Percentiles rank a stretch among this genome's conserved stretches.
phyloP scores from a whole-genome alignment of 805 yeast genomes.

The Metschnikowia matae region DNA sequence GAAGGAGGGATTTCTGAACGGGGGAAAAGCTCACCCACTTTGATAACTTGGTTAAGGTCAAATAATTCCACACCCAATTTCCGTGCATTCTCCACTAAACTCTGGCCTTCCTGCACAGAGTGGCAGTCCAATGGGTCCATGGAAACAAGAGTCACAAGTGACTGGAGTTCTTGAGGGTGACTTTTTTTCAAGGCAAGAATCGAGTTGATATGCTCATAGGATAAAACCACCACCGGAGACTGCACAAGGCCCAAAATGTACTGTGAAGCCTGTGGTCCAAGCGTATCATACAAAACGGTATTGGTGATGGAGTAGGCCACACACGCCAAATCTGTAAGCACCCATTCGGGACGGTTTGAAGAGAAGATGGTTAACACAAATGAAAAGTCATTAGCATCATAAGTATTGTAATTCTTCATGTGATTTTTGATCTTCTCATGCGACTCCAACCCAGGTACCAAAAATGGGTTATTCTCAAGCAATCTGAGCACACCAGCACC shows the following conservation, averaged over 20 bases:
- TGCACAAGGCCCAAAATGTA: slow-evolving; percentile 60
- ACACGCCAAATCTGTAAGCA: slow-evolving; percentile 64
- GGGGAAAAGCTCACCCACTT: slow-evolving; percentile 22
- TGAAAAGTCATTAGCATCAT: slow-evolving; percentile 16
- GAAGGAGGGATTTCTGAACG: slow-evolving; percentile 15
- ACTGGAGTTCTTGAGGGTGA: slow-evolving; percentile 13
- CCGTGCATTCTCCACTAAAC: slow-evolving; percentile 31
- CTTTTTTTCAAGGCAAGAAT: slow-evolving; percentile 11
- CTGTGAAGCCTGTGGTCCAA: slow-evolving; percentile 54
- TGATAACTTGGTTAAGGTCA: slow-evolving; percentile 21
- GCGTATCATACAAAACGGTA: slow-evolving; percentile 26
- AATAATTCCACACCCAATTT: slow-evolving; percentile 17
- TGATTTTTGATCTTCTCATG: slow-evolving; percentile 24
- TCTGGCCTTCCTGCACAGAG: slow-evolving; percentile 9
- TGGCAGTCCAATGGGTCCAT: slow-evolving; percentile 25
- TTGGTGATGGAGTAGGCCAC: slow-evolving; percentile 40
- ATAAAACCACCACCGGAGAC: slow-evolving; percentile 51
- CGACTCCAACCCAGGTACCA: slow-evolving; percentile 15
- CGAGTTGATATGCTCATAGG: slow-evolving; percentile 8
- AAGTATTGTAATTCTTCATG: slow-evolving; percentile 7
- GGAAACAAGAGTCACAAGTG: slow-evolving; percentile 22
- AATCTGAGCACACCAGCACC: slow-evolving; percentile 39
- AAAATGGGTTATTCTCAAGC: slow-evolving; percentile 20
- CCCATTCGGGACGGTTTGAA: slow-evolving; percentile 65
- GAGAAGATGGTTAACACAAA: slow-evolving; percentile 57